Base-by-base conservation (phyloP, 495 filamentous ascomycete species). In the Hypoxylon lienhwacheense region DNA sequence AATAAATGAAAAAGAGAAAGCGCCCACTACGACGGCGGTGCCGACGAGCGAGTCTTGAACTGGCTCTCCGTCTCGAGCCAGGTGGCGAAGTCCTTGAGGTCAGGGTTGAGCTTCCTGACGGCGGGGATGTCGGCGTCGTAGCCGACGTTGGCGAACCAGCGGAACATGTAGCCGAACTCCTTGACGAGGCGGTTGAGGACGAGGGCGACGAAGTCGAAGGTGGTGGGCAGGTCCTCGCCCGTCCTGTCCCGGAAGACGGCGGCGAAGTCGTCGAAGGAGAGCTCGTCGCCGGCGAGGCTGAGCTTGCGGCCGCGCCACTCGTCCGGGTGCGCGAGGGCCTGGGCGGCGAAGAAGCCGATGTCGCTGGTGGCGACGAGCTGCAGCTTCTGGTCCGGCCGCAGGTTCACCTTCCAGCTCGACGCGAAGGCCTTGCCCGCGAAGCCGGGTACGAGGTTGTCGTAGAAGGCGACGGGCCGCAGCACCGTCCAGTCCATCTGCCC, bases 241-340 rank as follows among this genome's bases (percentile, higher is more conserved):
- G 74, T 79, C 53, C 69, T 74, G 20, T 68, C 46, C 62, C 77
- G 69, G 64, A 85, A 85, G 21, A 74, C 67, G n/a, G 63, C 54
- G 16, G 61, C 67, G 36, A 75, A 66, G 45, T 83, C 64, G 6
- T 72, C 66, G 47, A 70, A 79, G 0, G 76, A 82, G 40, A 86
- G 54, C 33, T 84, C 77, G 65, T 85, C 82, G 5, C 84, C 82
- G 0, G 81, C 84, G 2, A 86, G 69, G 14, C 75, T 77, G 19
- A 85, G 46, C 7, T 68, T 71, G 42, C 70, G 65, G 12, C 71
- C 67, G 21, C 72, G 73, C 58, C 70, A 84, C 41, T 65, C 35
- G 3, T 65, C 66, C 6, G 58, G 61, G 4, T 65, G 40, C 3
- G 74, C n/a, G 52, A 86, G 80, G 0, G 77, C 79, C 42, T 79